Conservation (phyloP, 2,329 filamentous ascomycete species). For the Verticillium tricorpus region DNA sequence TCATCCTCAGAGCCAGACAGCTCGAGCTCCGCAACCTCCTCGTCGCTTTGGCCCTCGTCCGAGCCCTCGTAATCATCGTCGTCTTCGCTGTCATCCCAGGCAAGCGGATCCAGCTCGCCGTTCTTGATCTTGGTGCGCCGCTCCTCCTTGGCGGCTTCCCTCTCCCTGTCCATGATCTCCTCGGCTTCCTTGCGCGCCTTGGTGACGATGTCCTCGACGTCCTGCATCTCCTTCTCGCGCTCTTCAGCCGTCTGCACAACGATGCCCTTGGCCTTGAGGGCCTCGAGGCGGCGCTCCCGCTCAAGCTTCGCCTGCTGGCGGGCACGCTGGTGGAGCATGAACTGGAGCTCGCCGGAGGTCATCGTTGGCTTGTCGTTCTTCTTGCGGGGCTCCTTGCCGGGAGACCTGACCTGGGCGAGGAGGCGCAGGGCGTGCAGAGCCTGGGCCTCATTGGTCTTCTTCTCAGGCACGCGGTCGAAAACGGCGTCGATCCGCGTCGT, state of each 20-base stretch:
- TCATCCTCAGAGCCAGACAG: constrained; percentile 40
- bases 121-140: constrained; percentile 36
- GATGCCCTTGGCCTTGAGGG: constrained; percentile 75
- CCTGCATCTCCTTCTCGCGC: constrained; percentile 72
- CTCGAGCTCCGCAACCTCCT: constrained; percentile 32
- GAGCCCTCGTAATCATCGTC: constrained; percentile 43
- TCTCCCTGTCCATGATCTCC: constrained; percentile 73
- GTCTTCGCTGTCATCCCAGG: constrained; percentile 53
- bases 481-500: constrained; percentile 51
- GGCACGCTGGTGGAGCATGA: constrained; percentile 64
- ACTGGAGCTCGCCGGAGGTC: constrained; percentile 65
- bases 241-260: constrained; percentile 83
- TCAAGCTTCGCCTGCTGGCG: constrained; percentile 76
- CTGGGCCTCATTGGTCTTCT: constrained; percentile 56
- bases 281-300: constrained; percentile 70
- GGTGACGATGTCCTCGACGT: constrained; percentile 84
- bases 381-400: constrained; percentile 39
- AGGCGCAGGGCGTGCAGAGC: constrained; percentile 66
- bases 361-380: constrained; percentile 50
- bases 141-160: constrained; percentile 65
- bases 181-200: constrained; percentile 77
- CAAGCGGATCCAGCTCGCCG: constrained; percentile 44
- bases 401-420: constrained; percentile 68
- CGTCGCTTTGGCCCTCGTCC: constrained; percentile 33
- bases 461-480: constrained; percentile 65